Evolutionary conservation across 257 asterid genomes (phyloP).

Genomic region (Linaria vulgaris): DNA sequence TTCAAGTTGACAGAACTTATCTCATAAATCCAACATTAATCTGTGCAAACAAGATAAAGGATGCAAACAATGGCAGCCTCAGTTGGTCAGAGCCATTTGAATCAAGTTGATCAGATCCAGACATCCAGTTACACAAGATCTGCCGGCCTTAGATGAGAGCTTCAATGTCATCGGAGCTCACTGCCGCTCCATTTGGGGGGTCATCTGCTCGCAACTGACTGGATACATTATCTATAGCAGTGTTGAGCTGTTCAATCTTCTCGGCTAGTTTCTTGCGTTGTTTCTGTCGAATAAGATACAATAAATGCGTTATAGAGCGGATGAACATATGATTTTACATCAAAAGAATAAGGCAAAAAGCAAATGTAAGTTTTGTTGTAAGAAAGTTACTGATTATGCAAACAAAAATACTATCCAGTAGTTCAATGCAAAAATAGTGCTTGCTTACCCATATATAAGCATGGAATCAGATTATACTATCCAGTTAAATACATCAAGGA

Average conservation of each 20-base stretch:
- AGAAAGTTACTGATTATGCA: no score
- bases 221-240: conserved; percentile 69
- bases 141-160: conserved; percentile 37
- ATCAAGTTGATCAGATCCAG: neutral
- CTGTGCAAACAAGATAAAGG: neutral
- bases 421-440: no score
- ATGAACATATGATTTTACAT: neutral
- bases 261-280: conserved; percentile 63
- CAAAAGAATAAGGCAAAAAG: no score
- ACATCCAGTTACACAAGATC: neutral
- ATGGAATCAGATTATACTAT: no score
- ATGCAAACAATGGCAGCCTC: neutral
- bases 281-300: conserved; percentile 42
- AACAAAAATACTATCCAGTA: no score
- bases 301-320: conserved; percentile 1
- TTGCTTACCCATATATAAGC: no score
- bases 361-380: no score
- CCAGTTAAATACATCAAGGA: no score
- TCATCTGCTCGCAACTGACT: conserved; percentile 47
- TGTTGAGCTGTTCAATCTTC: conserved; percentile 70
- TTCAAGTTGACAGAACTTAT: neutral
- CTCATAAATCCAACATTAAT: conserved; percentile 4
- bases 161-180: conserved; percentile 47
- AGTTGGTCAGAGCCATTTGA: conserved; percentile 13
- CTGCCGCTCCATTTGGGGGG: conserved; percentile 38